Base-by-base conservation (phyloP, 148 eudicot genomes). In the Heliamphora exappendiculata region DNA sequence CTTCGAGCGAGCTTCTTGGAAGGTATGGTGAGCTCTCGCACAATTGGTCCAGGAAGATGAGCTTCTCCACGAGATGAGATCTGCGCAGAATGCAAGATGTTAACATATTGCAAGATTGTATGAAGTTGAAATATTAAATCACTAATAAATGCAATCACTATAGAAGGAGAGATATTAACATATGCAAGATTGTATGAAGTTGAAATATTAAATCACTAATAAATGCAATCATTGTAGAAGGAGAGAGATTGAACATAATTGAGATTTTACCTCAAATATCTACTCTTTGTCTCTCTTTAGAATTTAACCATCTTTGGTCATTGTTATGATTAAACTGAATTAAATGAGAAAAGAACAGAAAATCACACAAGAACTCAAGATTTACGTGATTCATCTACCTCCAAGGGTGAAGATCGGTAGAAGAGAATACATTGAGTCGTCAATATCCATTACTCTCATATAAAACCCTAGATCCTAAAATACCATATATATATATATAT, bases 21-120 rank as follows among this genome's bases (percentile, higher is more conserved):
- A 95, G 86, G 84, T 91, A 81, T 19, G 93, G 91, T 17, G 98
- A 93, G 29, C 91, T 83, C 71, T 93, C 98, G 72, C 99, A 95
- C 19, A 93, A 57, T 75, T 95, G 99, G 78, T 95, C 98, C 67
- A 95, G 87, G 79, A 95, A 95, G 80, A 95, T 86, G 31, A 95
- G 89, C 86, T 91, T 93, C 66, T 94, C 90, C 16, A 89, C 90
- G 55, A 95, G 82, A 85, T 87, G 91, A 83, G 89, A 87, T 80
- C 99, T 95, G 90, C 67, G 63, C 22, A 72, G 75, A 76, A 53
- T 67, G 59, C 28, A 83, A 9, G 3, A 78, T 26, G 37, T 26
- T 55, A 63, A 54, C 7, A 75, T 24, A 65, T 22, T 19, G 34
- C 26, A 49, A n/a, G 20, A n/a, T 34, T 36, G 26, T 9, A 71